Base-by-base conservation (phyloP, 345 rosid genomes). In the Kandelia obovata region DNA sequence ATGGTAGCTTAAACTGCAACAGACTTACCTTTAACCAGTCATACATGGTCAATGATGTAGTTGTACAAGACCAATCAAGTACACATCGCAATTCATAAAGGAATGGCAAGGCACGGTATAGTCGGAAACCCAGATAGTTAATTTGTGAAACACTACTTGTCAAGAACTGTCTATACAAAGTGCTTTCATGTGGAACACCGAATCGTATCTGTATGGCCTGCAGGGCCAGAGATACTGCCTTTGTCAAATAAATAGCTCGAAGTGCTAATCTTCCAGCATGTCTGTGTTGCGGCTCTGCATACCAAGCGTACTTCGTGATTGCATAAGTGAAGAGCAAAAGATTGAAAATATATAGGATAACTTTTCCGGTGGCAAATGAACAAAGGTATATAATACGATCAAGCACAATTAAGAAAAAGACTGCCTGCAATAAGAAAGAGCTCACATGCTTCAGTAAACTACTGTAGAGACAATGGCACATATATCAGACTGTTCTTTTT, bases 61-160 rank as follows among this genome's bases (percentile, higher is more conserved):
- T 68, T 13, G 85, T 82, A 79, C 85, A 82, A 49, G 85, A 82
- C 85, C 85, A 82, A 69, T 82, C 85, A 58, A 82, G 85, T 43
- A 82, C 85, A 56, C 85, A 82, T 61, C 85, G 79, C 34, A 82
- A 58, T 72, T 82, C 85, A 59, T 82, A 74, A 31, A 82, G 79
- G 71, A 82, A 82, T 20, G 85, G 85, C 60, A 82, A 57, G 31
- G 83, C 81, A n/a, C 83, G 83, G 70, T 82, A 82, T 16, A 82
- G 64, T 30, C 85, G 76, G 68, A 77, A 82, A 51, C 86, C 81
- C 78, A 81, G 66, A 61, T 60, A 77, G 71, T 82, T 82, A 49
- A 82, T 64, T 51, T 61, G 67, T 13, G 83, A 71, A 58, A 77
- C 68, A 20, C 61, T 69, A 55, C 83, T 82, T 1, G 83, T 82